phyloP scores from a whole-genome alignment of 2,329 filamentous ascomycete genomes.

The Polychaeton citri region DNA sequence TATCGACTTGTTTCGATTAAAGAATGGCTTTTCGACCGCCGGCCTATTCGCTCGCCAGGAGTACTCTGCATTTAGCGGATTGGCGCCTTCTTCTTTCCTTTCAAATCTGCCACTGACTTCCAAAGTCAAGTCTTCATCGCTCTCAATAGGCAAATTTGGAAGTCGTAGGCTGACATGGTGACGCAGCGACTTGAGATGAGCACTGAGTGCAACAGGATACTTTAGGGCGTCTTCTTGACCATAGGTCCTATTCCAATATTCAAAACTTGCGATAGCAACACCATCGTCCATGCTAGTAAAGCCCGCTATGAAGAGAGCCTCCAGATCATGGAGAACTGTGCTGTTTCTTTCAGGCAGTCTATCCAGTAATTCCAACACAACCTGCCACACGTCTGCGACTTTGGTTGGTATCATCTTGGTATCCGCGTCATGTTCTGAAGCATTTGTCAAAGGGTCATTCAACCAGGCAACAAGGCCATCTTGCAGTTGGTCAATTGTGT shows the following conservation, averaged over 20 bases:
- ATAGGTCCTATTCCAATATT: constrained; percentile 60
- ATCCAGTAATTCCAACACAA: constrained; percentile 41
- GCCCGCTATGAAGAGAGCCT: constrained; percentile 37
- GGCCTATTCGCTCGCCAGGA: background rate
- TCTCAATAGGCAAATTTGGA: constrained; percentile 31
- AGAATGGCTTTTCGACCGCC: background rate
- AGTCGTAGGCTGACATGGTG: constrained; percentile 39
- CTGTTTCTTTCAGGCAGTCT: constrained; percentile 39
- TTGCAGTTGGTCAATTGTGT: no score
- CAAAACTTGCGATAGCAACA: constrained; percentile 39
- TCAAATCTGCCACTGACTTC: background rate
- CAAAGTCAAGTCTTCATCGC: constrained; percentile 23
- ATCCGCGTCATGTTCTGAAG: background rate
- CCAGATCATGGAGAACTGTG: constrained; percentile 40
- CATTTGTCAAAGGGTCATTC: background rate
- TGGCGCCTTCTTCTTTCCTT: background rate
- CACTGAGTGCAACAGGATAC: constrained; percentile 53
- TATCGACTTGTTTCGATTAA: no score
- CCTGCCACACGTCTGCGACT: constrained; percentile 23
- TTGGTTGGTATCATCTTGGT: background rate
- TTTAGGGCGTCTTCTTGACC: constrained; percentile 44
- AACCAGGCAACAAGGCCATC: no score
- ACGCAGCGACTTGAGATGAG: constrained; percentile 48
- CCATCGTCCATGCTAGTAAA: constrained; percentile 39
- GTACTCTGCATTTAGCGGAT: background rate